Evolutionary conservation across 1,284 basidiomycete species (phyloP), one percentile per base, ranked within the genome.

Genomic region (Pyrrhoderma lamaoense): DNA sequence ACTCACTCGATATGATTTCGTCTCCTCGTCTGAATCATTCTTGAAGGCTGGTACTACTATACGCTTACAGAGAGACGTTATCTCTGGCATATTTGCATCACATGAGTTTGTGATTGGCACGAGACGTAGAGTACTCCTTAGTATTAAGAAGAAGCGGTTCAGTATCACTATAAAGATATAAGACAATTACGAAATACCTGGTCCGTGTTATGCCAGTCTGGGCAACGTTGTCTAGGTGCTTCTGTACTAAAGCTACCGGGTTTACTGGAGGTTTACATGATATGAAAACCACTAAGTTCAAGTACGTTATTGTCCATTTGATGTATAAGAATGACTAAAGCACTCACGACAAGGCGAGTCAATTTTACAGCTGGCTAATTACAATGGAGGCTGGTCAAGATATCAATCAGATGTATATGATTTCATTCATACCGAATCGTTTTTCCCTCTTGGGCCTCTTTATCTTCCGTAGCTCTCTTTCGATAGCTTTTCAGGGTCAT

Each of bases 251-350:
- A 55, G 76, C 67, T n/a, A 89, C 81, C 0, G 89, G 87, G 60
- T 90, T 81, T 31, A 89, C 71, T 0, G 88, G 88, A 2, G 78
- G 69, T 63, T 77, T 83, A 64, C 85, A 89, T 7, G 85, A 80
- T 47, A 91, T 84, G 64, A 89, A 90, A 18, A 88, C 68, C 13
- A 89, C 87, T 90, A 56, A 8, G 43, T 42, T 31, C 22, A n/a
- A 27, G 21, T 38, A 56, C 8, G 53, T 45, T 25, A 37, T 47
- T 22, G 21, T 13, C 5, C 40, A 40, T 8, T 16, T 36, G 45
- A 45, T n/a, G 39, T n/a, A 36, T 39, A 18, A 49, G 36, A 42
- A 67, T 5, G 38, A 40, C 42, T 21, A 34, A 35, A 8, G 13
- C 8, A 56, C 69, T 38, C 64, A 89, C 88, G 78, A 52, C 88